Base-by-base conservation (phyloP, 768 basidiomycete genomes). In the Mycena crocata region DNA sequence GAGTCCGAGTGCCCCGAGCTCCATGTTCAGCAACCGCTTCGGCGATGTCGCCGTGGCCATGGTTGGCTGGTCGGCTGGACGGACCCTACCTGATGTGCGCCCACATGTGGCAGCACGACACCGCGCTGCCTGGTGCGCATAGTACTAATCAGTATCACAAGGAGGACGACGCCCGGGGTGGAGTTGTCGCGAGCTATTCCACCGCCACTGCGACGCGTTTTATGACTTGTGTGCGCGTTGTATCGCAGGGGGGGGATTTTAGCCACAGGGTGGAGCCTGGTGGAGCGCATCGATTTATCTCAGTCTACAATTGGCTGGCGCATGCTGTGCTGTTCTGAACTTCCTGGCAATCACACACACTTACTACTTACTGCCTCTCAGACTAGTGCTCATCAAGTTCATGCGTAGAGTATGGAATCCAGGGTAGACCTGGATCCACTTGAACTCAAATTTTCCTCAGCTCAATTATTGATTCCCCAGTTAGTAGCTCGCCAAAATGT, bases 1-100 rank as follows among this genome's bases (percentile, higher is more conserved):
- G 86, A 95, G 71, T 93, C 94, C 0, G 94, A 94, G n/a, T 84
- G 94, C n/a, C n/a, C n/a, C 21, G 87, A 86, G 0, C 89, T 94
- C 66, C 83, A n/a, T n/a, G n/a, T n/a, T 95, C 28, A 90, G 93
- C 62, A 83, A 83, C 5, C 87, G 92, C 72, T 85, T 95, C 6
- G 81, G 88, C 10, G 87, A 87, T 26, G 83, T 95, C n/a, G 71
- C 0, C 62, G 70, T 19, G 71, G 82, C 51, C 71, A 80, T 50
- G 58, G 50, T 58, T 10, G 42, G 42, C 7, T 44, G 64, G 24
- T 3, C 26, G 23, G 79, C 79, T 5, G 76, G 72, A 72, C 72
- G 26, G 77, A 83, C n/a, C n/a, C n/a, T n/a, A n/a, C 30, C 80
- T 88, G 55, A 80, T 86, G 40, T 80, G 89, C 17, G 79, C 86